Percentiles rank a stretch among this genome's conserved stretches.
phyloP scores from a whole-genome alignment of 108 stramenopile genomes.

The Epithemia pelagica region DNA sequence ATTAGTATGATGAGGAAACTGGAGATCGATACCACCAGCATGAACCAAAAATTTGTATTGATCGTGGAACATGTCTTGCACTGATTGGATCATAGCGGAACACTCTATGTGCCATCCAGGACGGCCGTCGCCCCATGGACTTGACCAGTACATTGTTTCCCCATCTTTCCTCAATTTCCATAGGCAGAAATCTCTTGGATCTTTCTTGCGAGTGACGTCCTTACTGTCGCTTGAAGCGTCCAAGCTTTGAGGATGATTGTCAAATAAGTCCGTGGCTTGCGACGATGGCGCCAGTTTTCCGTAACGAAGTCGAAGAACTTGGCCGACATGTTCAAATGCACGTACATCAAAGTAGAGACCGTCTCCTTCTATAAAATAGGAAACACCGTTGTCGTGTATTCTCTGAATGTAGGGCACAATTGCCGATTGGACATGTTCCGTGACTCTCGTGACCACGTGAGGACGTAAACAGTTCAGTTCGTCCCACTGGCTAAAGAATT shows the following conservation, averaged over 20 bases:
- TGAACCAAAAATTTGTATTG: constrained; percentile 67
- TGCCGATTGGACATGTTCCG: constrained; percentile 83
- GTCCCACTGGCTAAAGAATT: constrained; percentile 74
- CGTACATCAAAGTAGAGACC: constrained; percentile 92
- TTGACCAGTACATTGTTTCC: constrained; percentile 61
- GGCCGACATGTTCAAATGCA: constrained; percentile 45
- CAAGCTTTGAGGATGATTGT: background rate
- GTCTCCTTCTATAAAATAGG: constrained; percentile 62
- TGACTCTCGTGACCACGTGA: constrained; percentile 87
- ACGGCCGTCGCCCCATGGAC: constrained; percentile 92
- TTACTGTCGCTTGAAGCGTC: background rate
- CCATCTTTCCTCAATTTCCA: constrained; percentile 83
- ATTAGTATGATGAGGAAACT: constrained; percentile 99
- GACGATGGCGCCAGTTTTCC: constrained; percentile 84
- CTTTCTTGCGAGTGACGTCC: constrained; percentile 35
- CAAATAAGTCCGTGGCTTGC: constrained; percentile 47
- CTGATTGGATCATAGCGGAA: constrained; percentile 82
- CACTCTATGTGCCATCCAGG: constrained; percentile 99
- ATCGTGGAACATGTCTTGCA: constrained; percentile 16
- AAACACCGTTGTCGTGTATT: constrained; percentile 71
- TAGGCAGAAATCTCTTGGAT: constrained; percentile 95
- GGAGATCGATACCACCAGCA: constrained; percentile 93
- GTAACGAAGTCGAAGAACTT: constrained; percentile 52
- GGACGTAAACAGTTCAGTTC: constrained; percentile 61
- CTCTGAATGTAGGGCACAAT: constrained; percentile 84